phyloP scores from a whole-genome alignment of 495 filamentous ascomycete genomes.

The Lasiosphaeria miniovina region DNA sequence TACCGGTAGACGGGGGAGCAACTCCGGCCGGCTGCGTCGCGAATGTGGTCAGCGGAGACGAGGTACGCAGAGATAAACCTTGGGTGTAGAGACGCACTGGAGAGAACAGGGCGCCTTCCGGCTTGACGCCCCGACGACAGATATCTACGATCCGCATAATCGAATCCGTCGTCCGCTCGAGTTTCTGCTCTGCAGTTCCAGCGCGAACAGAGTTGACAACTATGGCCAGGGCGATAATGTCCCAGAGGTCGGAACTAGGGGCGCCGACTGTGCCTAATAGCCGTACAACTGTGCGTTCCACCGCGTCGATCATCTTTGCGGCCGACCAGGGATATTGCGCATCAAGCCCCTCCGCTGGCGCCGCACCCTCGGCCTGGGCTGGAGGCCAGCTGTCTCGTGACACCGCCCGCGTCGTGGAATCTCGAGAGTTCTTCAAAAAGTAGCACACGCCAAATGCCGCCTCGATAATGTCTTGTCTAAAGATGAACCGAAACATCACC shows the following conservation, averaged over 20 bases:
- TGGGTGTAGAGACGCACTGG: background rate
- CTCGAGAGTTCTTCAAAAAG: conserved; percentile 29
- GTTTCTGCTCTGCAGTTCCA: conserved; percentile 1
- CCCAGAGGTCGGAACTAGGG: conserved; percentile 32
- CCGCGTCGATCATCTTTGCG: conserved; percentile 26
- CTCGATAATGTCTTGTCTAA: conserved; percentile 37
- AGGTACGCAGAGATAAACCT: no score
- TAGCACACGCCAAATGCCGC: conserved; percentile 38
- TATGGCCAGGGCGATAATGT: conserved; percentile 32
- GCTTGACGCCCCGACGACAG: background rate
- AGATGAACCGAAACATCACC: conserved; percentile 33
- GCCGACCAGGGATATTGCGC: conserved; percentile 29
- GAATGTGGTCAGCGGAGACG: no score
- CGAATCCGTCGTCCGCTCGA: background rate
- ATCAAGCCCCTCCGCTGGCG: conserved; percentile 11
- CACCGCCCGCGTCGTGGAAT: conserved; percentile 7
- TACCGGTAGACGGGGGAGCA: no score
- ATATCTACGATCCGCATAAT: background rate
- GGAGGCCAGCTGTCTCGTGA: background rate
- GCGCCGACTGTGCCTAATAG: conserved; percentile 27
- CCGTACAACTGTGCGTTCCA: conserved; percentile 30
- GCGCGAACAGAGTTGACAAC: conserved; percentile 12
- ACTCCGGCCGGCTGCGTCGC: no score
- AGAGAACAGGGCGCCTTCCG: background rate
- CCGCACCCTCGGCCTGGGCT: conserved; percentile 17